phyloP scores from a whole-genome alignment of 768 basidiomycete genomes.

The Suillus tomentosus region DNA sequence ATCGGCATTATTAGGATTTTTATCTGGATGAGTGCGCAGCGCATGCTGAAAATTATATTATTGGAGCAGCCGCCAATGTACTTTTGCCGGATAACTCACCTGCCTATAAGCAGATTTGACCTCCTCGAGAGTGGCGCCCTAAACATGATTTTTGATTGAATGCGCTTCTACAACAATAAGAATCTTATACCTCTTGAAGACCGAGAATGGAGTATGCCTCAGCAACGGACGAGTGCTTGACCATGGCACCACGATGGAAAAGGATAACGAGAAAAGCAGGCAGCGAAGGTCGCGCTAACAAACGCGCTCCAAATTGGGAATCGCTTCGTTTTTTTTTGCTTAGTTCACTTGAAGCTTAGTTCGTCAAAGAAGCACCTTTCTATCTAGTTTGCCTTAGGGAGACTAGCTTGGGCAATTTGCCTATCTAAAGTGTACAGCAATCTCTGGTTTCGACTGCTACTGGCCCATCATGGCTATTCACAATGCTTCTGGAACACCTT shows the following conservation, averaged over 20 bases:
- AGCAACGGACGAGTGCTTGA: conserved; percentile 34
- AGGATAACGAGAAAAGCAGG: conserved; percentile 16
- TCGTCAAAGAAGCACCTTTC: not conserved
- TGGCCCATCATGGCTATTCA: not conserved
- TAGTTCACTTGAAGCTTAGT: no score
- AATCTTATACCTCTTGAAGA: conserved; percentile 48
- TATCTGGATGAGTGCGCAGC: conserved; percentile 73
- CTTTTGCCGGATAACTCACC: conserved; percentile 36
- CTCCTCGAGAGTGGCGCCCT: conserved; percentile 65
- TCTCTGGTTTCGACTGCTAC: not conserved
- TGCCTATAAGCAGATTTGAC: conserved; percentile 72
- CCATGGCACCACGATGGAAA: conserved; percentile 31
- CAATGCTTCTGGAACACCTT: not conserved
- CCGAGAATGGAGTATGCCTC: conserved; percentile 50
- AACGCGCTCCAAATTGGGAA: conserved; percentile 30
- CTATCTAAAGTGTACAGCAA: not conserved
- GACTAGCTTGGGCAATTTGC: not conserved
- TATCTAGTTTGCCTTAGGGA: not conserved
- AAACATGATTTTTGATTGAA: conserved; percentile 16
- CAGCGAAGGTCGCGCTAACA: conserved; percentile 22
- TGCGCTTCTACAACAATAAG: not conserved
- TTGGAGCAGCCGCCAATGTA: conserved; percentile 9
- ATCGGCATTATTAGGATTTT: conserved; percentile 64
- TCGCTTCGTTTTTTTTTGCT: conserved; percentile 7
- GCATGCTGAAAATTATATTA: conserved; percentile 46